Base-by-base conservation (phyloP, 1,284 basidiomycete species). In the Leccinum insolens region DNA sequence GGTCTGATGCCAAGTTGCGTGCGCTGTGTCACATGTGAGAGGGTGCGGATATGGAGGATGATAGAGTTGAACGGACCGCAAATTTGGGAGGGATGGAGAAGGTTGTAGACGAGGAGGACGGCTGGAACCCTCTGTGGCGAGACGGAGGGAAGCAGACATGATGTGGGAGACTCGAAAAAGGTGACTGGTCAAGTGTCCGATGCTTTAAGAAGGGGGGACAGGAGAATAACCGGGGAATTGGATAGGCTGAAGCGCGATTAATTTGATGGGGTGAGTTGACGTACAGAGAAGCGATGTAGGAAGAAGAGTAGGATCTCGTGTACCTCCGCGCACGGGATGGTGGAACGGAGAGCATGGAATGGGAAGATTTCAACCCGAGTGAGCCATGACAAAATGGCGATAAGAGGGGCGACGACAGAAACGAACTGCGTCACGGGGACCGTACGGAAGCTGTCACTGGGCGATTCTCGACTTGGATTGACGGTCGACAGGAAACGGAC, bases 61-160 rank as follows among this genome's bases (percentile, higher is more conserved):
- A 20, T 7, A 61, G 7, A 20, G 28, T 28, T 11, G 46, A 55
- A 74, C 78, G 66, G 63, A 87, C 87, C 86, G 83, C 65, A 89
- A 80, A 73, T 89, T 89, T 12, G 88, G 88, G 69, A 89, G 80
- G 31, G 88, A 88, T 20, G 88, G 86, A 4, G 87, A 88, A 62
- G 86, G 85, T 66, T 87, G 87, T 58, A 89, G 80, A 59, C 85
- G 85, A 8, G 82, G 81, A 61, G 83, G 84, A 68, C 82, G 80
- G 37, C 72, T 25, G 61, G 49, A 44, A 28, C 61, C 52, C 37
- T 77, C 78, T 58, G 64, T 71, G 44, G 71, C 65, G 58, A 64
- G 64, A 64, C 70, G 74, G 49, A 77, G 71, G 65, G 78, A 76
- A 68, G 71, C 22, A 58, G 77, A 71, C 77, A 78, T 78, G 79